Evolutionary conservation across 352 stramenopile genomes (phyloP), one percentile per base, ranked within the genome.

Genomic region (Phytophthora cajani): DNA sequence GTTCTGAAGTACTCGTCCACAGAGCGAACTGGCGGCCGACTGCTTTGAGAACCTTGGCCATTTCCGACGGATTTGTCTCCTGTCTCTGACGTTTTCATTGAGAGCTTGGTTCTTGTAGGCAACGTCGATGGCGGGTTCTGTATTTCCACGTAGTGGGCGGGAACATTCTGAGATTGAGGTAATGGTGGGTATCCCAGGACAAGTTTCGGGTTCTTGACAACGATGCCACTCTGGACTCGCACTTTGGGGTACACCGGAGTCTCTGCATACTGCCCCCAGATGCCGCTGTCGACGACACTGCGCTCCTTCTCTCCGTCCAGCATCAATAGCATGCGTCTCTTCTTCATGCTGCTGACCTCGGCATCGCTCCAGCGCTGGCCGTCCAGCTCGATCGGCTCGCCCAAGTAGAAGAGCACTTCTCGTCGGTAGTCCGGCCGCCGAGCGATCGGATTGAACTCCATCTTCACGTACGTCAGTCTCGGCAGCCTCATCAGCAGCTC

Each of bases 391-490:
- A 96, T 60, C 12, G 54, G 40, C 57, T 90, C 81, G 7, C 88
- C 82, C 27, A 96, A 59, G 62, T 88, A 95, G 42, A 96, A 95
- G 1, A 95, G 54, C 17, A 94, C 81, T 59, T 96, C 88, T 23
- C 89, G 79, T 42, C 89, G 78, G 63, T 95, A 94, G 38, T 96
- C 89, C 9, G 89, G 84, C 25, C 86, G 77, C 5, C 72, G 66
- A 19, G 87, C 73, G 38, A 96, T 84, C 17, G 87, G 88, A 42
- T 96, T 96, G n/a, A 89, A 86, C 50, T 80, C 76, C 53, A 96
- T 64, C 10, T 84, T 77, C n/a, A 95, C 55, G 3, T 69, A 69
- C 5, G 59, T 65, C 1, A 96, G 77, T 21, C 70, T 69, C 5
- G 52, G 49, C n/a, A 94, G 40, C 30, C 62, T 63, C 6, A 61